Evolutionary conservation across 169 alveolate genomes (phyloP), one percentile per base, ranked within the genome.

Genomic region (Eimeria praecox): DNA sequence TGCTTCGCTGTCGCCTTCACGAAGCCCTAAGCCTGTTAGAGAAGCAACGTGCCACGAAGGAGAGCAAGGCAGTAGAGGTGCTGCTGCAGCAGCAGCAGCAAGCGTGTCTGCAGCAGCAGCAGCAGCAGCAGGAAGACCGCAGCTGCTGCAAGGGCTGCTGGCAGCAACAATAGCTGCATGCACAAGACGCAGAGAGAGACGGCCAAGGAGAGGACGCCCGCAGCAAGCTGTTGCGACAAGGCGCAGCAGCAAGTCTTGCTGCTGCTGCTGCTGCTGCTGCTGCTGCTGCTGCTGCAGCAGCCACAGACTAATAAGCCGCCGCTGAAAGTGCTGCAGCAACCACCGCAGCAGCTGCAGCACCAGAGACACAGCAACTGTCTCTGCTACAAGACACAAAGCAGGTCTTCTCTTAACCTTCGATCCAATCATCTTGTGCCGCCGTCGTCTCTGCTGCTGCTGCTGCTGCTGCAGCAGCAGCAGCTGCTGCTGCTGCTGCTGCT

Each of bases 251-350:
- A 83, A 56, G 52, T 83, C 75, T 38, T 66, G 54, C 30, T 49
- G 91, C 91, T 83, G 75, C 75, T 49, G 54, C 59, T 83, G 91
- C 91, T 54, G 91, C 52, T 54, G 71, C 91, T n/a, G n/a, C n/a
- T 66, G 54, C 30, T 49, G 91, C 91, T 83, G 75, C 75, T 49
- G 54, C 59, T 83, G 91, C 91, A 83, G 91, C 52, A 83, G 71
- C 91, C 91, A 83, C 2, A 52, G 33, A 8, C 77, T 30, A 40
- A 83, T 52, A 33, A 49, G 69, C n/a, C 77, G 91, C 40, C 77
- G 46, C 77, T 52, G 91, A 30, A 56, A 52, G 77, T 83, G 91
- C 77, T 54, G 91, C 54, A 52, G 77, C 75, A 83, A 27, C 91
- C 91, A 83, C 49, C 91, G 91, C 77, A 83, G 77, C 40, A 83